Conservation (phyloP, 306 rosid genomes). For the Sesbania bispinosa region DNA sequence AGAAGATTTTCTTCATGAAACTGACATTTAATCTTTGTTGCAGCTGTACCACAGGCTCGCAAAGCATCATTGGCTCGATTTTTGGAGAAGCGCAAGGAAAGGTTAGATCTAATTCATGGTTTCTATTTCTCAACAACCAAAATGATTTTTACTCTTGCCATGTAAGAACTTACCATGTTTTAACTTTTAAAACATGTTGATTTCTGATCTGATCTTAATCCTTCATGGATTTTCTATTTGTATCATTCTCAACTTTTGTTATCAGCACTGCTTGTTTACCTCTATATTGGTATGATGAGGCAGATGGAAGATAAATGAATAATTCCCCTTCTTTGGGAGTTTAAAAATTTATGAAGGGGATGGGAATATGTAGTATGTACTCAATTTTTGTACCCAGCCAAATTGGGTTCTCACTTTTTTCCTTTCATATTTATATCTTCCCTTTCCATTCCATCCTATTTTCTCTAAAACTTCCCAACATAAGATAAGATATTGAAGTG, state of each 20-base stretch:
- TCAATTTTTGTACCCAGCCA: too few relatives aligned
- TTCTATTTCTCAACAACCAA: neutral
- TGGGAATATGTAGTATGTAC: too few relatives aligned
- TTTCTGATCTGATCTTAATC: too few relatives aligned
- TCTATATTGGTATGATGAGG: neutral
- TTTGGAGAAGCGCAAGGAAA: conserved; percentile 93
- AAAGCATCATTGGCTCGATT: conserved; percentile 94
- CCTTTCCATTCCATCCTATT: too few relatives aligned
- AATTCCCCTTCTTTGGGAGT: too few relatives aligned
- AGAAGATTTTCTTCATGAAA: neutral
- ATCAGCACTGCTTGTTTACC: neutral
- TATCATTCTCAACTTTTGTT: too few relatives aligned
- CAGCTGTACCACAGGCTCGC: conserved; percentile 88
- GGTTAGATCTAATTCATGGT: conserved; percentile 45
- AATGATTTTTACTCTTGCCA: neutral
- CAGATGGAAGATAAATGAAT: neutral
- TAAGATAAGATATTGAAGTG: too few relatives aligned
- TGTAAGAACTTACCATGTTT: neutral
- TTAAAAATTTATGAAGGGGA: too few relatives aligned
- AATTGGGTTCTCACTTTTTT: too few relatives aligned
- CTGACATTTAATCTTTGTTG: neutral
- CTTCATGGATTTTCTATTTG: too few relatives aligned
- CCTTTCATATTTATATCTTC: too few relatives aligned
- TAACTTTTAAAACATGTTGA: neutral
- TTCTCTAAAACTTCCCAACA: too few relatives aligned